Base-by-base conservation (phyloP, 495 filamentous ascomycete species). In the Penicillium cataractarum region DNA sequence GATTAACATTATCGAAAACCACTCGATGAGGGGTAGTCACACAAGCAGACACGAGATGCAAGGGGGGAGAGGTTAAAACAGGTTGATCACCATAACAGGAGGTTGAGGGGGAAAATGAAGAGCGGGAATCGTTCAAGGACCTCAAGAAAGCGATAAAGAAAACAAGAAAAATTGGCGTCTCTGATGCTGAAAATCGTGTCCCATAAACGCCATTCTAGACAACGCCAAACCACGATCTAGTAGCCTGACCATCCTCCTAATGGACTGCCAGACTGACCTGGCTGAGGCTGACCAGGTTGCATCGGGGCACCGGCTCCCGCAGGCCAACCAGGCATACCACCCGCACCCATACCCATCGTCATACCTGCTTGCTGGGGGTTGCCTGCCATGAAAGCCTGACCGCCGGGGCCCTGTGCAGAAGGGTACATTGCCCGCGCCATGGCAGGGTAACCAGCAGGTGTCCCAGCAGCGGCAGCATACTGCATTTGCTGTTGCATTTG, bases 231-330 rank as follows among this genome's bases (percentile, higher is more conserved):
- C 60, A 53, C 42, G 59, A 63, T 62, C 63, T 71, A 82, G 69
- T 80, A 82, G 21, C 71, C 68, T 48, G 78, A 80, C 76, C 79
- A 80, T 65, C 79, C 73, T 24, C 74, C 77, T 13, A 80, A 63
- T 32, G 78, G 75, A 68, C 74, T 77, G 49, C 78, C 76, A 22
- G 78, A 78, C 63, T 80, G 78, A 55, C 76, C 78, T 17, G 71
- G 74, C 64, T 78, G 78, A 12, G 78, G 74, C 60, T 79, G 77
- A 58, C 78, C 78, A 4, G 79, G 76, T 57, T 79, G 78, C 72
- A 82, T 80, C 27, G 70, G 74, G 6, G 63, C 71, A 42, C 70
- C 70, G 9, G 78, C 70, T 1, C 68, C 69, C 27, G 69, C 57
- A 24, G 79, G 69, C 79, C 79, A 82, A 17, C 76, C 78, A 2